These are phyloP conservation scores for Litchi chinensis DNA, from an alignment of 345 rosid genomes.

Conservation along the genomic window DNA sequence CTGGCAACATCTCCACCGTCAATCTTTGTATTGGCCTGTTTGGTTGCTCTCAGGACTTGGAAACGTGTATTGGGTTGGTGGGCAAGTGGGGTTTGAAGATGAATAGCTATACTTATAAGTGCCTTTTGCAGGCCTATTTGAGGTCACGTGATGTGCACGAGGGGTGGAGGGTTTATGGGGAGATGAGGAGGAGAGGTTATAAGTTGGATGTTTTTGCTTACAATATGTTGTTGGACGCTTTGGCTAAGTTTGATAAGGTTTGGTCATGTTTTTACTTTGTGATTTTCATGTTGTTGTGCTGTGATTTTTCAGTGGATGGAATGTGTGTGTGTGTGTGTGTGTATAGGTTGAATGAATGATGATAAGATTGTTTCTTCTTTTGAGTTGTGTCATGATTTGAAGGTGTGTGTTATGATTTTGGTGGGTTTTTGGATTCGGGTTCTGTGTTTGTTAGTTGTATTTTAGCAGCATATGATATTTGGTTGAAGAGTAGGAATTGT, in stretches of 20 bases:
- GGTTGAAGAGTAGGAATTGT: too few species aligned
- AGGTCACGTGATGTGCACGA: constrained; percentile 58
- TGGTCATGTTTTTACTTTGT: too few species aligned
- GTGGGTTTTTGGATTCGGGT: too few species aligned
- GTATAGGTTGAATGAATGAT: constrained; percentile 30
- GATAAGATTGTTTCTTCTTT: constrained; percentile 47
- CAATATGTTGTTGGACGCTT: constrained; percentile 89
- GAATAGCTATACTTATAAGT: constrained; percentile 81
- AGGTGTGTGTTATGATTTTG: too few species aligned
- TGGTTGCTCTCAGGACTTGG: constrained; percentile 56
- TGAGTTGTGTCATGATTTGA: neutral
- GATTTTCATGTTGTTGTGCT: too few species aligned
- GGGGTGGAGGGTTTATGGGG: constrained; percentile 60
- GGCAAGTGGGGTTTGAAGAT: constrained; percentile 76
- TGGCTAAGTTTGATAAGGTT: constrained; percentile 43
- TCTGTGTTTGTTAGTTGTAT: too few species aligned
- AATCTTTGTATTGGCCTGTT: constrained; percentile 77
- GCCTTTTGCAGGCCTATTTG: constrained; percentile 76
- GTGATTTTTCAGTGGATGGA: too few species aligned
- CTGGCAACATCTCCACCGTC: constrained; percentile 75
- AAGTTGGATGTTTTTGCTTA: constrained; percentile 74
- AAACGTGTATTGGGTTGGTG: constrained; percentile 52
- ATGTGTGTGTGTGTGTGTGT: too few species aligned
- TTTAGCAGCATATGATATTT: too few species aligned
- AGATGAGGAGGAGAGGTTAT: constrained; percentile 72